Evolutionary conservation across 805 yeast species (phyloP).

Genomic region (Candida sphagnicola): DNA sequence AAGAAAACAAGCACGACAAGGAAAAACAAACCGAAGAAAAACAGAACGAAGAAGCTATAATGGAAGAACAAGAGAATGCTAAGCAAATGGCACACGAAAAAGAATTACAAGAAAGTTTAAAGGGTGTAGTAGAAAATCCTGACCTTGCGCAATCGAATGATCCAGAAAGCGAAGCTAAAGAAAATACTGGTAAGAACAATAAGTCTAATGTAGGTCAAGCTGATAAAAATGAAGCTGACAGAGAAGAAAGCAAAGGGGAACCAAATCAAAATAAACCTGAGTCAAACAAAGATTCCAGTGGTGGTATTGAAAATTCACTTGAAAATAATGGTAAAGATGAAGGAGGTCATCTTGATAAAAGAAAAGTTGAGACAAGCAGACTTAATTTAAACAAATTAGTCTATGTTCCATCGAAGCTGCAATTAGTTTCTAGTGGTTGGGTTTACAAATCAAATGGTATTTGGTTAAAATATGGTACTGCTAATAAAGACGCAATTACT

Average conservation of each 20-base stretch:
- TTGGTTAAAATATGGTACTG: conserved; percentile 56
- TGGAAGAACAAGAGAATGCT: background rate
- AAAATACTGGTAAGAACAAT: background rate
- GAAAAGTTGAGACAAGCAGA: conserved; percentile 13
- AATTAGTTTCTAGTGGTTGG: conserved; percentile 45
- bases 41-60: background rate
- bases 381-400: conserved; percentile 14
- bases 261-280: background rate
- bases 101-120: background rate
- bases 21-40: background rate
- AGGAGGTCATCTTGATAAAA: conserved; percentile 6
- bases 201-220: background rate
- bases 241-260: background rate
- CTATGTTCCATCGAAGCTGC: conserved; percentile 30
- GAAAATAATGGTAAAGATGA: conserved; percentile 6
- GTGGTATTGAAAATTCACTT: conserved; percentile 3
- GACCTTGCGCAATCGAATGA: background rate
- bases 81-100: background rate
- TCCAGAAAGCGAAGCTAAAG: too few species aligned
- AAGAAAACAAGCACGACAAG: background rate
- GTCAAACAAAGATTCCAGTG: background rate
- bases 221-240: background rate
- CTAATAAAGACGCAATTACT: conserved; percentile 38
- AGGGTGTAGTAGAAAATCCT: background rate
- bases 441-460: conserved; percentile 43